Conservation (phyloP, 805 yeast species). For the Wickerhamomyces pijperi region DNA sequence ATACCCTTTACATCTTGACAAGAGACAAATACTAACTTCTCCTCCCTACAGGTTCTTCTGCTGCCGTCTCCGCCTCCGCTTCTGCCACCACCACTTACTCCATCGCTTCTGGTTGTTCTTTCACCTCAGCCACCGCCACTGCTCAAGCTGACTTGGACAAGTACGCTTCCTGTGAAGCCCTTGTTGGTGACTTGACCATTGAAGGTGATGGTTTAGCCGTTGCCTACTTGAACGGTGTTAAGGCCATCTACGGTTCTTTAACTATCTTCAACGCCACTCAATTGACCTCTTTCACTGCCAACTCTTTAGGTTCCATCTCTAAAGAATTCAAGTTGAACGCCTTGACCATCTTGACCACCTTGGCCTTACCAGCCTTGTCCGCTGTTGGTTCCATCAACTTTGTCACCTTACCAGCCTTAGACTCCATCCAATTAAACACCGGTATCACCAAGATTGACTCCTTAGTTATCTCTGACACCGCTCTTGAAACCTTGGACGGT, state of each 20-base stretch:
- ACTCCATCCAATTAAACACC: conserved; percentile 50
- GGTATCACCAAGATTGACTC: conserved; percentile 68
- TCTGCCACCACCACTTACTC: conserved; percentile 35
- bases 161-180: conserved; percentile 62
- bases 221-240: conserved; percentile 63
- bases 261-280: conserved; percentile 51
- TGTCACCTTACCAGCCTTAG: conserved; percentile 80
- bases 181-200: conserved; percentile 71
- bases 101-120: conserved; percentile 54
- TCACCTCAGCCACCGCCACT: conserved; percentile 60
- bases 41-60: conserved; percentile 37
- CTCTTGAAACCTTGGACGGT: conserved; percentile 58
- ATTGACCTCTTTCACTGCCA: conserved; percentile 64
- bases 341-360: conserved; percentile 54
- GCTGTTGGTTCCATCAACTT: conserved; percentile 74
- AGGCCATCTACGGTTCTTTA: conserved; percentile 71
- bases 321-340: conserved; percentile 53
- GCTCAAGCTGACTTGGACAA: conserved; percentile 69
- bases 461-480: conserved; percentile 64
- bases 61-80: conserved; percentile 28
- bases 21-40: conserved; percentile 15
- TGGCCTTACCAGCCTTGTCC: conserved; percentile 69
- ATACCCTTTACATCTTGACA: too few species aligned
- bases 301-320: conserved; percentile 61
- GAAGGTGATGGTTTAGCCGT: conserved; percentile 45